Evolutionary conservation across 2,329 filamentous ascomycete species (phyloP), one percentile per base, ranked within the genome.

Genomic region (Thyridium curvatum): DNA sequence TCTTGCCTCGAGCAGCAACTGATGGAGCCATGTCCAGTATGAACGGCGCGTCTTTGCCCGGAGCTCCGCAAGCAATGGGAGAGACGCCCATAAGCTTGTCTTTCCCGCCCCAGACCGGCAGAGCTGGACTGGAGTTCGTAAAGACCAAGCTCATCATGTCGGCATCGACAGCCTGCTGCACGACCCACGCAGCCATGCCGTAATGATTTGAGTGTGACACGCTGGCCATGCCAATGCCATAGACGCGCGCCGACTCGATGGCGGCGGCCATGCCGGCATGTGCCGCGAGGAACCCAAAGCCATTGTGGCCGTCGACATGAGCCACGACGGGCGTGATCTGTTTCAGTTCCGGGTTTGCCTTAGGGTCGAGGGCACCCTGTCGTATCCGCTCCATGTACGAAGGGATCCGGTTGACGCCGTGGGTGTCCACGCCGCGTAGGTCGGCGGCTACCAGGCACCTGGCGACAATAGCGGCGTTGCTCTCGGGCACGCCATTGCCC

Each of bases 131-230:
- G 1, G 78, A 82, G 52, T 84, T 84, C 14, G 81, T 84, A 46
- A 84, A 84, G 2, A 84, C 79, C 13, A 84, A 65, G 39, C 72
- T 77, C 74, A 86, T 80, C 74, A 85, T 79, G 30, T 71, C 69
- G 1, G 74, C 79, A 41, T 90, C 82, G 13, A 90, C 59, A 1
- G 85, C 86, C 58, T 87, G 80, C 55, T 86, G 81, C 10, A 89
- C 84, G 1, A 88, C 55, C 83, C 84, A 91, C 0, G 86, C 86
- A 3, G 74, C 74, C 86, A 91, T 91, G 39, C 86, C 86, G 51
- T 86, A 90, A 57, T 91, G 85, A 50, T 91, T 91, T 31, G 79
- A 85, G 59, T 83, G 82, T 57, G 81, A 84, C 52, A 90, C 69
- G 41, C 74, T 78, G 0, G 83, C 82, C 73, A 93, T 80, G 17